Percentiles rank a stretch among this genome's conserved stretches.
These are phyloP conservation scores for Mortierella antarctica DNA, from an alignment of 192 early-diverging fungal genomes.

Conservation along the genomic window DNA sequence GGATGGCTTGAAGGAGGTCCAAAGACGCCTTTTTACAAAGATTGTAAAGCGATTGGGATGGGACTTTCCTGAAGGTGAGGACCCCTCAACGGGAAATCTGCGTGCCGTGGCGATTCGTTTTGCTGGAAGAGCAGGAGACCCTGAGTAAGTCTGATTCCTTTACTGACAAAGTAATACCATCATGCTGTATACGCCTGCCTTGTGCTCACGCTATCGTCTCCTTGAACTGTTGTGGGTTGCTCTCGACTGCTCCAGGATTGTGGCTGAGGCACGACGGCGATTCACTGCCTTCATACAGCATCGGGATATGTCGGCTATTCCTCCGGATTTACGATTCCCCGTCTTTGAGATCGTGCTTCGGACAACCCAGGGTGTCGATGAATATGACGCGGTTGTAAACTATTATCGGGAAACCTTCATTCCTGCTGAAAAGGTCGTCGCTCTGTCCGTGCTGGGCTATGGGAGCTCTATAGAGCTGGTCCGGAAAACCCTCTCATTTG, in stretches of 20 bases:
- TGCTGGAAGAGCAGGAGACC: constrained; percentile 72
- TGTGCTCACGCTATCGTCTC: constrained; percentile 15
- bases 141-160: constrained; percentile 45
- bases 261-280: constrained; percentile 76
- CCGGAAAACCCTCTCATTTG: constrained; percentile 64
- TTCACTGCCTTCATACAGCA: constrained; percentile 73
- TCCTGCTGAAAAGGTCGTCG: constrained; percentile 66
- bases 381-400: constrained; percentile 59
- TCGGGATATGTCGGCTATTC: constrained; percentile 61
- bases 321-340: constrained; percentile 70
- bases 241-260: constrained; percentile 54
- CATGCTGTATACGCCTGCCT: too few species aligned
- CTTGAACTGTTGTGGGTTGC: neutral
- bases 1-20: constrained; percentile 74
- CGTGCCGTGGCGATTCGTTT: constrained; percentile 73
- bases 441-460: constrained; percentile 70
- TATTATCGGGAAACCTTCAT: constrained; percentile 60
- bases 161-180: constrained; percentile 8
- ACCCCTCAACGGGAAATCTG: constrained; percentile 65
- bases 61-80: constrained; percentile 63
- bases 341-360: constrained; percentile 75
- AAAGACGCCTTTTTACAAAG: constrained; percentile 54
- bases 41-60: constrained; percentile 73
- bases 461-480: constrained; percentile 58
- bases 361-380: constrained; percentile 50